These are phyloP conservation scores for Botrytis fabae DNA, from an alignment of 2,329 filamentous ascomycete genomes.

Conservation along the genomic window DNA sequence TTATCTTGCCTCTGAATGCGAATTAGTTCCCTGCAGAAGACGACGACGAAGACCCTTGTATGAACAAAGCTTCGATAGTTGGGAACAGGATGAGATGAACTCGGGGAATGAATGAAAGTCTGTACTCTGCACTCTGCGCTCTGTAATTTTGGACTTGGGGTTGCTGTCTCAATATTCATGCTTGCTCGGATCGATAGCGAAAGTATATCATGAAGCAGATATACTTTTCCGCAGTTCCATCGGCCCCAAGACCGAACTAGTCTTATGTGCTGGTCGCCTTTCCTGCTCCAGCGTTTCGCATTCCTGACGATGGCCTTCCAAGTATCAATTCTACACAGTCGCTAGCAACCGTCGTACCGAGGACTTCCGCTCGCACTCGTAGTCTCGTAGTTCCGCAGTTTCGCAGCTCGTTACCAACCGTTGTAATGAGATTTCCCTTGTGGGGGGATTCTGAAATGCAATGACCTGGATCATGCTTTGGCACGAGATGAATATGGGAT, in stretches of 20 bases:
- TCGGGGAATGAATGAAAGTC: neutral
- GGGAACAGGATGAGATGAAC: constrained; percentile 21
- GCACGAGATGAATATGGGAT: neutral
- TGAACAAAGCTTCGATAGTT: constrained; percentile 21
- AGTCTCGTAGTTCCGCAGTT: neutral
- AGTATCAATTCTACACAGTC: neutral
- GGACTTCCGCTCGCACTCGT: neutral
- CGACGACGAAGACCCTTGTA: neutral
- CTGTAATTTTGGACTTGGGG: neutral
- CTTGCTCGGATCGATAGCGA: neutral
- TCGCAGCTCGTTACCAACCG: neutral
- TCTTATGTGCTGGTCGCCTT: neutral
- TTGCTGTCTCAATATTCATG: neutral
- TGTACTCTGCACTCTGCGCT: neutral
- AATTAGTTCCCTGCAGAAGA: neutral
- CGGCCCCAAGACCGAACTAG: neutral
- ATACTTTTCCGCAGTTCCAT: neutral
- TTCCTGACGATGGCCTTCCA: neutral
- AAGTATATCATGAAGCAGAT: constrained; percentile 3
- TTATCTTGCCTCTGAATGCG: constrained; percentile 2
- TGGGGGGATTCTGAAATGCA: neutral
- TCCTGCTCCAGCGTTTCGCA: neutral
- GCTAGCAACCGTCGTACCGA: neutral
- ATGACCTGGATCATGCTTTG: constrained; percentile 5
- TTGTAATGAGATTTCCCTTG: constrained; percentile 1